Base-by-base conservation (phyloP, 2,329 filamentous ascomycete genomes). In the Calonectria hawksworthii region DNA sequence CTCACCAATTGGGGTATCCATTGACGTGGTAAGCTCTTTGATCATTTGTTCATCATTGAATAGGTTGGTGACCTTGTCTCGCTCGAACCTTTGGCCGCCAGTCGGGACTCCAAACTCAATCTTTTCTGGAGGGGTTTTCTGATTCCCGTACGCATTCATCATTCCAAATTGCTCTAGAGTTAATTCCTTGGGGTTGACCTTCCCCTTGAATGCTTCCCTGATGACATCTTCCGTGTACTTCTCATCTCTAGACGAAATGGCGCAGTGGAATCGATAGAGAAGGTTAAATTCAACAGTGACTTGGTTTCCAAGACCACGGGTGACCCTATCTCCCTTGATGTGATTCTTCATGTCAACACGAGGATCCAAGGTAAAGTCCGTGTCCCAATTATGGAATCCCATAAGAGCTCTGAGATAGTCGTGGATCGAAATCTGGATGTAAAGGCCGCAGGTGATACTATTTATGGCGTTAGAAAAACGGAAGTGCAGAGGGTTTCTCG, bases 351-450 rank as follows among this genome's bases (percentile, higher is more conserved):
- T 75, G 23, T 80, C 75, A 0, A 61, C 54, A 7, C 78, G 76
- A 66, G 82, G 84, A 73, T 80, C 83, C 72, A 93, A 85, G 26
- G 89, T 91, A 90, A 91, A 93, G 51, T 89, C 90, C 56, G 89
- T 90, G 80, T 92, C 23, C 4, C 79, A 83, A 1, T 90, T 86
- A 79, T 93, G 92, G 73, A 93, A 83, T 18, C 84, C 85, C 61
- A 86, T 80, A 0, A 86, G 83, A 1, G 83, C 83, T 2, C 85
- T 81, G 9, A 86, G 79, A 52, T 87, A 87, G 73, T 87, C 86
- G 68, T 83, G 80, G 2, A 87, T 77, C 8, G 84, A 80, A 23
- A 86, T 87, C 81, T 91, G 91, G 75, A 91, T 87, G 77, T 90
- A 92, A 32, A 92, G 85, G 61, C 90, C 90, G 59, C 89, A 90